phyloP scores from a whole-genome alignment of 2,329 filamentous ascomycete species.

The Coleophoma cylindrospora region DNA sequence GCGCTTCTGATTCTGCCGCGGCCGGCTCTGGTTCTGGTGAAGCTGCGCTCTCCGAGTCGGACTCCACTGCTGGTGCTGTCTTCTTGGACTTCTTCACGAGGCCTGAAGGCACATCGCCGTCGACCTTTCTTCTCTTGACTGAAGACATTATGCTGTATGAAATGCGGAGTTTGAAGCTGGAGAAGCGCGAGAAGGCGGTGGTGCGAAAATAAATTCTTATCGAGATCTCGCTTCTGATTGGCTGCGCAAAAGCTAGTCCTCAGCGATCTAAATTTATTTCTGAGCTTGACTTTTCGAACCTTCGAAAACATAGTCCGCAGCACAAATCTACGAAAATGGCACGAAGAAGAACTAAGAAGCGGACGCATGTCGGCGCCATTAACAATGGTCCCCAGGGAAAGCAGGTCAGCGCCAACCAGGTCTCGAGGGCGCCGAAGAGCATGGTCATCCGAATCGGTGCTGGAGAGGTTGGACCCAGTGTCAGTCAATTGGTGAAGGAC shows the following conservation, averaged over 20 bases:
- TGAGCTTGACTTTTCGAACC: conserved; percentile 11
- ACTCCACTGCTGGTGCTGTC: conserved; percentile 3
- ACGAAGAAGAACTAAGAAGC: conserved; percentile 77
- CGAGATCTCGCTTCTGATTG: conserved; percentile 19
- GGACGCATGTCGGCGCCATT: conserved; percentile 68
- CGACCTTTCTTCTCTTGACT: conserved; percentile 25
- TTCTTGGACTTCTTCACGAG: conserved; percentile 13
- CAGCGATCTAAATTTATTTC: conserved; percentile 16
- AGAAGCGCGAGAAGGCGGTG: not conserved
- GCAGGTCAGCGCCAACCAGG: conserved; percentile 53
- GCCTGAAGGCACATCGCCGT: conserved; percentile 12
- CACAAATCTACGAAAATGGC: conserved; percentile 54
- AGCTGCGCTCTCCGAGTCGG: conserved; percentile 8
- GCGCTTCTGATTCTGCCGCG: conserved; percentile 8
- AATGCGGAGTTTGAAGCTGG: not conserved
- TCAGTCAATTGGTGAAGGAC: conserved; percentile 88
- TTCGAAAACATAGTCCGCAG: conserved; percentile 8
- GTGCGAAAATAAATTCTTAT: conserved; percentile 24
- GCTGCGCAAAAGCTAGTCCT: conserved; percentile 12
- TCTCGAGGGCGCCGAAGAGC: conserved; percentile 73
- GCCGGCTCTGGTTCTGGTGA: conserved; percentile 12
- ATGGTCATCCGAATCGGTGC: conserved; percentile 98
- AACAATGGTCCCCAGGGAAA: conserved; percentile 45
- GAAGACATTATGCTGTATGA: conserved; percentile 21
- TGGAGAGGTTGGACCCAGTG: conserved; percentile 83